Conservation (phyloP, 2,329 filamentous ascomycete species). For the Penicillium palitans region DNA sequence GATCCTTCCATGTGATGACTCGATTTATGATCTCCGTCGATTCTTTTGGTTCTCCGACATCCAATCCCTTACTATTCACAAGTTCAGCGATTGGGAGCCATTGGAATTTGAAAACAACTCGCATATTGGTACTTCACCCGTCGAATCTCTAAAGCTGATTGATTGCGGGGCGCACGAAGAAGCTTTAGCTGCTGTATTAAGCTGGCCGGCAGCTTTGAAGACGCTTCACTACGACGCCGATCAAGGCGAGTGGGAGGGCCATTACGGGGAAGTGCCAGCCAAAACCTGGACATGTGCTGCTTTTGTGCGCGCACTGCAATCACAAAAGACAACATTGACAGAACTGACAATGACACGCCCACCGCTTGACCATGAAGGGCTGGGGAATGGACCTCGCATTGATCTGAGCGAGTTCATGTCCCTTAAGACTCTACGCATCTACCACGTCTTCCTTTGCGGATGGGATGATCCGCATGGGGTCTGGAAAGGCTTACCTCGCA, state of each 20-base stretch:
- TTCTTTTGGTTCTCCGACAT: constrained; percentile 9
- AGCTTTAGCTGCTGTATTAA: constrained; percentile 14
- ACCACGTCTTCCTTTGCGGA: constrained; percentile 12
- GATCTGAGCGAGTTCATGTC: constrained; percentile 10
- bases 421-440: constrained; percentile 10
- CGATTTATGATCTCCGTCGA: not conserved
- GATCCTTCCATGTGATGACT: not conserved
- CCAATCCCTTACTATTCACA: constrained; percentile 1
- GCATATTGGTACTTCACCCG: constrained; percentile 12
- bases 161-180: constrained; percentile 18
- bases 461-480: not conserved
- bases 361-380: constrained; percentile 4
- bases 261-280: constrained; percentile 3
- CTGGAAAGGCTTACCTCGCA: constrained; percentile 9
- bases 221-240: constrained; percentile 17
- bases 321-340: constrained; percentile 9
- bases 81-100: constrained; percentile 7
- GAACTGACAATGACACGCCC: constrained; percentile 12
- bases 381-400: constrained; percentile 11
- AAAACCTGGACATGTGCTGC: constrained; percentile 13
- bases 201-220: constrained; percentile 18
- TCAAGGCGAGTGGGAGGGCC: constrained; percentile 12
- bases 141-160: constrained; percentile 11
- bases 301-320: constrained; percentile 12
- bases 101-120: constrained; percentile 4